Evolutionary conservation across 768 basidiomycete genomes (phyloP).

Genomic region (Russula lepida): DNA sequence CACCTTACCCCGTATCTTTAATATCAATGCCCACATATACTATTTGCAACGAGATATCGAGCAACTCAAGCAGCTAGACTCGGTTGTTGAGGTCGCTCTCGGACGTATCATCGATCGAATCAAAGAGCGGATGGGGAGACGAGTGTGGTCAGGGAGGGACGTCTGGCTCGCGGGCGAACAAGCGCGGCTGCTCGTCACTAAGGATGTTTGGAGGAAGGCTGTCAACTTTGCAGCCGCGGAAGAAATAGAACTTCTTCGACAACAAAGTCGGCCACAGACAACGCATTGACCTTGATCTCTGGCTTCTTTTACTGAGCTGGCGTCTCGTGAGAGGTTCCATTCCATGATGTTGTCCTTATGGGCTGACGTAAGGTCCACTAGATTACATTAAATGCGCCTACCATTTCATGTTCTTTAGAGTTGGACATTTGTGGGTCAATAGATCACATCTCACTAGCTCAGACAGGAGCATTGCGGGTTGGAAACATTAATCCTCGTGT

Average conservation of each 20-base stretch:
- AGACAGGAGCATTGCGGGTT: background rate
- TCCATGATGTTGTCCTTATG: background rate
- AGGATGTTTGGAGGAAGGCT: constrained; percentile 40
- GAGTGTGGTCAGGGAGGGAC: constrained; percentile 55
- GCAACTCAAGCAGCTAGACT: constrained; percentile 40
- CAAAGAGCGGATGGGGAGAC: constrained; percentile 74
- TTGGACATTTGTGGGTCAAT: background rate
- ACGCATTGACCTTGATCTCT: background rate
- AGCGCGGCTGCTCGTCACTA: constrained; percentile 32
- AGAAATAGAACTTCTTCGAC: background rate
- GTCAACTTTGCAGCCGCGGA: constrained; percentile 35
- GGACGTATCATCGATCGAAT: constrained; percentile 49
- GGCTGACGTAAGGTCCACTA: background rate
- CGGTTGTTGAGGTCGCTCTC: constrained; percentile 35
- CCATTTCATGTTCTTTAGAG: background rate
- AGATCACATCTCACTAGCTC: background rate
- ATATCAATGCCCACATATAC: constrained; percentile 47
- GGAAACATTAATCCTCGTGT: background rate
- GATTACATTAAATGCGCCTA: constrained; percentile 1
- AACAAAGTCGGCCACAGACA: background rate
- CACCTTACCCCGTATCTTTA: constrained; percentile 34
- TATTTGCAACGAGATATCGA: constrained; percentile 48
- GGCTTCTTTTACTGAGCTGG: background rate
- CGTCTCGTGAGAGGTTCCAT: background rate
- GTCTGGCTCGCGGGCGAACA: constrained; percentile 39